Conservation (phyloP, 1,284 basidiomycete genomes). For the Peniophora sp. region DNA sequence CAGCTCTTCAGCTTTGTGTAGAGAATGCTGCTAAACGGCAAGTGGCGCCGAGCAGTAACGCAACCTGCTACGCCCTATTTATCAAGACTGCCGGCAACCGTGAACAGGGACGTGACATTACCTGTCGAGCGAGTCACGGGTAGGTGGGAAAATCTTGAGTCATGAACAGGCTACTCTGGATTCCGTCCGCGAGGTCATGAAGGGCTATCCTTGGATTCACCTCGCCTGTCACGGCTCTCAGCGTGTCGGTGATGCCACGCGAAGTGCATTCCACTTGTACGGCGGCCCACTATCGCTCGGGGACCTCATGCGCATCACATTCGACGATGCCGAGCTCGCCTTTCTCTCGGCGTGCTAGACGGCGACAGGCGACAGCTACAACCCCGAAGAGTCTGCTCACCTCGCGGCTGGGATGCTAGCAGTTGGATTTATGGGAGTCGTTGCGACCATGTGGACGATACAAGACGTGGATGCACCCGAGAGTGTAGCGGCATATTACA, state of each 20-base stretch:
- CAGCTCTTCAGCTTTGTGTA: neutral
- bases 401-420: neutral
- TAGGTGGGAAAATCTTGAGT: neutral
- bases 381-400: neutral
- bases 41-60: neutral
- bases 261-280: neutral
- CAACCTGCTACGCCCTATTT: neutral
- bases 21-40: neutral
- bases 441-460: neutral
- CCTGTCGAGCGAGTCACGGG: neutral
- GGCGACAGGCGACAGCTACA: neutral
- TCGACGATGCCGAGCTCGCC: neutral
- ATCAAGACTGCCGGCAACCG: neutral
- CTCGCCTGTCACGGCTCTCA: neutral
- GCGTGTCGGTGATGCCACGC: neutral
- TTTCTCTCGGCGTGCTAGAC: conserved; percentile 3
- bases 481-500: neutral
- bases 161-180: neutral
- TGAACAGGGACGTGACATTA: neutral
- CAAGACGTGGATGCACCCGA: neutral
- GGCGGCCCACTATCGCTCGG: neutral
- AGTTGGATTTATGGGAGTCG: neutral
- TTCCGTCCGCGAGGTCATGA: neutral
- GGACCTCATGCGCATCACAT: neutral
- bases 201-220: neutral